Conservation (phyloP, 148 eudicot genomes). For the Salicornia ramosissima region DNA sequence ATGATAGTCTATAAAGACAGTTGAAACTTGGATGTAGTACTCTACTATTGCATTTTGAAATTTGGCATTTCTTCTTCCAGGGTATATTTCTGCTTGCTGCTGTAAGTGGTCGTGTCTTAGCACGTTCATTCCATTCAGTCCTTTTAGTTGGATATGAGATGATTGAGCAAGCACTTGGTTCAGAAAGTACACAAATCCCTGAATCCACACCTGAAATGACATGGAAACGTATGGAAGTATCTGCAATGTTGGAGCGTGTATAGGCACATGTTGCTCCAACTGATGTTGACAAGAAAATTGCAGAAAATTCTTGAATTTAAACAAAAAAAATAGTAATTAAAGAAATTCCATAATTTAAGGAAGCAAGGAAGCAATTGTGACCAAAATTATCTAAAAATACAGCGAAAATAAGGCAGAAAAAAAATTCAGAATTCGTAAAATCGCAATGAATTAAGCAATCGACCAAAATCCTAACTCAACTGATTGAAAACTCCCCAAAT, state of each 20-base stretch:
- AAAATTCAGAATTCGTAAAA: no score
- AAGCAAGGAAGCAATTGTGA: no score
- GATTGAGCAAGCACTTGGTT: constrained; percentile 81
- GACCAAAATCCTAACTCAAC: no score
- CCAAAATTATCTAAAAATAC: no score
- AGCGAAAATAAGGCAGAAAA: no score
- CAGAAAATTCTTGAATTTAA: no score
- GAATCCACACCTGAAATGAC: constrained; percentile 90
- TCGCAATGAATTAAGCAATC: no score
- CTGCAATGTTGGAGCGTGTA: constrained; percentile 96
- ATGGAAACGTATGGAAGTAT: constrained; percentile 93
- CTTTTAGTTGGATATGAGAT: constrained; percentile 79
- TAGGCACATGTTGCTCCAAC: constrained; percentile 99
- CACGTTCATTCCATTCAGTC: constrained; percentile 89
- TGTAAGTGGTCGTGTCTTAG: constrained; percentile 96
- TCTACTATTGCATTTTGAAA: constrained; percentile 5
- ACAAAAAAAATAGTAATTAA: no score
- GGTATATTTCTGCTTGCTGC: constrained; percentile 99
- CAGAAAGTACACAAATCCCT: constrained; percentile 47
- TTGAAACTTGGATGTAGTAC: not conserved
- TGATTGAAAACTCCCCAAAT: no score
- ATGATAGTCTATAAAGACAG: no score
- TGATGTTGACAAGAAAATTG: no score
- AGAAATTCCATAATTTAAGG: no score
- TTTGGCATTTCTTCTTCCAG: constrained; percentile 40